Evolutionary conservation across 139 green algal genomes (phyloP).

Genomic region (Chlorella sp.): DNA sequence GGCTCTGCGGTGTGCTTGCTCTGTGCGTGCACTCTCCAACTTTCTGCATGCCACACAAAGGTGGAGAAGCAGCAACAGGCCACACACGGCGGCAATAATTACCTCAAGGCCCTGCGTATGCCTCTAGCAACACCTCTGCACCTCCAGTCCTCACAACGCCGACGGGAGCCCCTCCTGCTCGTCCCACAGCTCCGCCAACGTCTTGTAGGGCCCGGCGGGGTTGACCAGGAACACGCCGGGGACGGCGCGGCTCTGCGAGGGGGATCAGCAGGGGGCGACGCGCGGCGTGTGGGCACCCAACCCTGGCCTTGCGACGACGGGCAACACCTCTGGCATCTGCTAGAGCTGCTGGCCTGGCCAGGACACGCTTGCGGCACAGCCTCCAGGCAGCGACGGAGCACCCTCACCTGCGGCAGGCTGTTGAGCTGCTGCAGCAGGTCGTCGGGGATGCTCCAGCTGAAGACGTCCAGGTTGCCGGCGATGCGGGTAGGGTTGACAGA

Average conservation of each 20-base stretch:
- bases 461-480: conserved; percentile 74
- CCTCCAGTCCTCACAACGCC: too few species aligned
- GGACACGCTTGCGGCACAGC: neutral
- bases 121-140: too few species aligned
- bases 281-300: too few species aligned
- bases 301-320: too few species aligned
- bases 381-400: neutral
- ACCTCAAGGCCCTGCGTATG: too few species aligned
- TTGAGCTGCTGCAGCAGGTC: conserved; percentile 54
- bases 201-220: conserved; percentile 66
- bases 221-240: conserved; percentile 56
- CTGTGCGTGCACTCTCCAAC: too few species aligned
- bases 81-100: too few species aligned
- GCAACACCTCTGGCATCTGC: neutral
- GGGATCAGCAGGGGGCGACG: too few species aligned
- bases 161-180: too few species aligned
- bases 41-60: too few species aligned
- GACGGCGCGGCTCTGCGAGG: conserved; percentile 67
- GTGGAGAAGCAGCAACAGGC: too few species aligned
- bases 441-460: conserved; percentile 51
- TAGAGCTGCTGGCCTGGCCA: neutral
- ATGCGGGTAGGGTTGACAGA: conserved; percentile 67
- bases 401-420: conserved; percentile 15
- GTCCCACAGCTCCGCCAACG: conserved; percentile 80
- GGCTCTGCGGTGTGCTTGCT: too few species aligned